These are phyloP conservation scores for Aspergillus affinis DNA, from an alignment of 495 filamentous ascomycete species.

Conservation along the genomic window DNA sequence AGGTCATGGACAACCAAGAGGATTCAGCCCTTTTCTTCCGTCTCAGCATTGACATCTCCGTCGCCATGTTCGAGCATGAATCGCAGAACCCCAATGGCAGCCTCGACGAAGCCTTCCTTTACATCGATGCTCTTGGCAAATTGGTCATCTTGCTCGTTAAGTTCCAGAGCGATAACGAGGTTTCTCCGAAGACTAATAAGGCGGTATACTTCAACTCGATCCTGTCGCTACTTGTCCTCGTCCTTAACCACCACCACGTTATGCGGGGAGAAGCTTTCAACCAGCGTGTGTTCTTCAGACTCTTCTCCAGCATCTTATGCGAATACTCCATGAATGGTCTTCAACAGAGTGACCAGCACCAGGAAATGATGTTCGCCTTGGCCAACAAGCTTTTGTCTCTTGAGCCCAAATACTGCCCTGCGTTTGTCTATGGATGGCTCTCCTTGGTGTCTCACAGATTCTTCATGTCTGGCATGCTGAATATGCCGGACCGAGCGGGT, in stretches of 20 bases:
- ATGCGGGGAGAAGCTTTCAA: constrained; percentile 80
- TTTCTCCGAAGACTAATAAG: constrained; percentile 58
- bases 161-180: constrained; percentile 60
- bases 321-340: constrained; percentile 54
- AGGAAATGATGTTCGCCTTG: constrained; percentile 69
- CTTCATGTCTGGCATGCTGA: constrained; percentile 80
- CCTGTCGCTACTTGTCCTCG: constrained; percentile 70
- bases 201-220: constrained; percentile 71
- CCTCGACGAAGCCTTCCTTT: constrained; percentile 68
- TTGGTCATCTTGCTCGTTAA: constrained; percentile 74
- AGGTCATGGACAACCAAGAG: constrained; percentile 68
- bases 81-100: constrained; percentile 56
- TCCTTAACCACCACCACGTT: constrained; percentile 82
- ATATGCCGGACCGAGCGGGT: constrained; percentile 64
- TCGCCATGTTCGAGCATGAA: constrained; percentile 71
- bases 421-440: constrained; percentile 84
- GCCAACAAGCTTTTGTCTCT: constrained; percentile 73
- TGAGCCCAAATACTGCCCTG: constrained; percentile 71
- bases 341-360: constrained; percentile 55
- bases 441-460: constrained; percentile 77
- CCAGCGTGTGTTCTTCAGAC: constrained; percentile 85
- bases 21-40: constrained; percentile 78
- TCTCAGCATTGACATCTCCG: constrained; percentile 74
- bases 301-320: constrained; percentile 82
- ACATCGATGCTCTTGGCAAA: constrained; percentile 84